Percentiles rank a stretch among this genome's conserved stretches.
These are phyloP conservation scores for Neurospora sp. DNA, from an alignment of 495 filamentous ascomycete species.

Conservation along the genomic window DNA sequence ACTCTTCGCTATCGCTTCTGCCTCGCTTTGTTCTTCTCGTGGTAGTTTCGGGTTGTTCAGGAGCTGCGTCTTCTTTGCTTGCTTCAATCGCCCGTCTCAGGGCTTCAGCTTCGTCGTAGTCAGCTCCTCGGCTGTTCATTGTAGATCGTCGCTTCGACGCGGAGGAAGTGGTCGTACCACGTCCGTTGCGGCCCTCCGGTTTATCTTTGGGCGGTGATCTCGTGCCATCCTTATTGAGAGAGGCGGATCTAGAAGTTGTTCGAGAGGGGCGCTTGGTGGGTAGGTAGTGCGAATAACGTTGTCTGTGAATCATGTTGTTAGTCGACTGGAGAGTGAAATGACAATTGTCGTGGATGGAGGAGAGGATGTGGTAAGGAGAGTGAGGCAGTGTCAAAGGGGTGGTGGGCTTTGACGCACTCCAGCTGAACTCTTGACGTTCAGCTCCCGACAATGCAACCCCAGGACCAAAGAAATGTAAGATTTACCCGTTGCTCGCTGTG, in stretches of 20 bases:
- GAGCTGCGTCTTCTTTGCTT: slow-evolving; percentile 64
- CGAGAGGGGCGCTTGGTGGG: slow-evolving; percentile 38
- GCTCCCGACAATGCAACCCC: background rate
- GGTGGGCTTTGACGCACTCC: slow-evolving; percentile 20
- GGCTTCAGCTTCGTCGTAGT: slow-evolving; percentile 90
- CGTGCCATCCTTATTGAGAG: slow-evolving; percentile 45
- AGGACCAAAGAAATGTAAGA: slow-evolving; percentile 13
- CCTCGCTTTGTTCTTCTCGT: slow-evolving; percentile 66
- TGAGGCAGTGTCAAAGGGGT: background rate
- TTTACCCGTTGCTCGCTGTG: slow-evolving; percentile 76
- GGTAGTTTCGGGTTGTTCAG: slow-evolving; percentile 36
- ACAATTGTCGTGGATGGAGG: background rate
- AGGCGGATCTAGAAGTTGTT: slow-evolving; percentile 42
- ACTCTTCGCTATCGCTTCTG: slow-evolving; percentile 92
- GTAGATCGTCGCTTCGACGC: slow-evolving; percentile 82
- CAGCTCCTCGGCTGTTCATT: slow-evolving; percentile 94
- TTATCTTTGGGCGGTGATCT: slow-evolving; percentile 38
- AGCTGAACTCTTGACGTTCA: slow-evolving; percentile 14
- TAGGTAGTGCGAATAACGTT: slow-evolving; percentile 46
- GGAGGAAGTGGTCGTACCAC: slow-evolving; percentile 34
- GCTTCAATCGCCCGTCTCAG: slow-evolving; percentile 85
- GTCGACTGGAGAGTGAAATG: slow-evolving; percentile 10
- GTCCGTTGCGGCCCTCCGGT: slow-evolving; percentile 32
- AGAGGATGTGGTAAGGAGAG: background rate
- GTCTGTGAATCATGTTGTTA: slow-evolving; percentile 32